These are phyloP conservation scores for Ambrosiella xylebori DNA, from an alignment of 2,329 filamentous ascomycete genomes.

Conservation along the genomic window DNA sequence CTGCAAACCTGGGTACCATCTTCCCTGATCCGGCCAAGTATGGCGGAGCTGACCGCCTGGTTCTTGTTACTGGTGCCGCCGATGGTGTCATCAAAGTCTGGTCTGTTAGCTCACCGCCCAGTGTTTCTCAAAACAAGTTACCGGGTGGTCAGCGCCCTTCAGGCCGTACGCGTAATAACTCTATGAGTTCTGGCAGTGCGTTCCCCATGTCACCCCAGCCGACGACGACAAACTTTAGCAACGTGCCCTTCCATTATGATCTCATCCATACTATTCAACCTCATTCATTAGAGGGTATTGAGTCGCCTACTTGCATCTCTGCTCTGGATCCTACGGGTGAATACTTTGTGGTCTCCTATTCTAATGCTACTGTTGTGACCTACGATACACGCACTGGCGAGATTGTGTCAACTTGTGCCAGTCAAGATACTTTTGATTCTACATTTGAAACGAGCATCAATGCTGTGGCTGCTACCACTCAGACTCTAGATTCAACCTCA, in stretches of 20 bases:
- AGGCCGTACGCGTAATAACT: slow-evolving; percentile 72
- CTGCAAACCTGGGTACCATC: slow-evolving; percentile 60
- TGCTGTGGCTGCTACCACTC: slow-evolving; percentile 71
- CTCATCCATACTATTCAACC: slow-evolving; percentile 56
- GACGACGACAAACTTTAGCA: slow-evolving; percentile 52
- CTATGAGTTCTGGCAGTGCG: slow-evolving; percentile 83
- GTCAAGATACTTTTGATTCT: slow-evolving; percentile 81
- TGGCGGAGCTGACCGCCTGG: slow-evolving; percentile 67
- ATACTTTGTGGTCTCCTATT: slow-evolving; percentile 82
- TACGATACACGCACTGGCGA: slow-evolving; percentile 88
- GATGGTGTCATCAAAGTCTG: slow-evolving; percentile 87
- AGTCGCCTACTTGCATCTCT: slow-evolving; percentile 80
- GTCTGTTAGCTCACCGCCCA: slow-evolving; percentile 83
- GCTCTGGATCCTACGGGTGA: slow-evolving; percentile 68
- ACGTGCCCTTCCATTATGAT: slow-evolving; percentile 72
- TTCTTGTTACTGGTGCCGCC: slow-evolving; percentile 80
- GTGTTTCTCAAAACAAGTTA: slow-evolving; percentile 59
- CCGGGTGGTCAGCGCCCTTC: slow-evolving; percentile 27
- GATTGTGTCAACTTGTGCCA: slow-evolving; percentile 83
- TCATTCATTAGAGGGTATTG: slow-evolving; percentile 23
- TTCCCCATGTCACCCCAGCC: slow-evolving; percentile 85
- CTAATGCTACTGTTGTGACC: slow-evolving; percentile 75
- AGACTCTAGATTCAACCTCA: slow-evolving; percentile 60
- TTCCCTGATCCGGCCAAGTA: slow-evolving; percentile 62
- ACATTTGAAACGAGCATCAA: slow-evolving; percentile 69